These are phyloP conservation scores for Myriosclerotinia scirpicola DNA, from an alignment of 2,329 filamentous ascomycete species.

Conservation along the genomic window DNA sequence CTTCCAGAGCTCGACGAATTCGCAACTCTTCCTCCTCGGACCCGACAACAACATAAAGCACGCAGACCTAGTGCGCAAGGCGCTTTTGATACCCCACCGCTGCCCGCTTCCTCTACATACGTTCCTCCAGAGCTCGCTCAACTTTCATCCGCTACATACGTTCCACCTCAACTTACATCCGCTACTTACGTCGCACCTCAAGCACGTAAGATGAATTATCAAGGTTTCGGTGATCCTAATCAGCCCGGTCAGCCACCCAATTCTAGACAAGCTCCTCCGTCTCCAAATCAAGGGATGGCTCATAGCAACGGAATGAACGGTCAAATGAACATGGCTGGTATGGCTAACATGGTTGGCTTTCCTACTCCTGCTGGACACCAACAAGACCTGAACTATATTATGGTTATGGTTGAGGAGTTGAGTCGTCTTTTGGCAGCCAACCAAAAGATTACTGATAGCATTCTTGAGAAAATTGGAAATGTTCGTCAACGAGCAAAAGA, in stretches of 20 bases:
- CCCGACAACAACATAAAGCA: background rate
- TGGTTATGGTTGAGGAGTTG: constrained; percentile 66
- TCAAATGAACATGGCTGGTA: constrained; percentile 46
- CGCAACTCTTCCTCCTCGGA: background rate
- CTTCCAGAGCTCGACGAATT: background rate
- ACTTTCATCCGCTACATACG: too few species aligned
- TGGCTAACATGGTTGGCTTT: constrained; percentile 40
- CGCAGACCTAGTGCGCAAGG: constrained; percentile 9
- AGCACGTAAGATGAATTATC: constrained; percentile 19
- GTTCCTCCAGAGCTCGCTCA: background rate
- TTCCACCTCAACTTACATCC: background rate
- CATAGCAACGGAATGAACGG: constrained; percentile 40
- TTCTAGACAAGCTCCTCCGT: constrained; percentile 39
- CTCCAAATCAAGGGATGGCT: constrained; percentile 36
- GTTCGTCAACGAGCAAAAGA: constrained; percentile 55
- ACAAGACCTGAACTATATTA: constrained; percentile 67
- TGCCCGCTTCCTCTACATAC: background rate
- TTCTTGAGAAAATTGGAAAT: constrained; percentile 61
- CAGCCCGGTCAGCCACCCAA: constrained; percentile 29
- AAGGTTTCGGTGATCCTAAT: constrained; percentile 30
- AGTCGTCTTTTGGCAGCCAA: constrained; percentile 45
- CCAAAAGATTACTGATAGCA: constrained; percentile 62
- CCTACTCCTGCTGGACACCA: constrained; percentile 68
- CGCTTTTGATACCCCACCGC: background rate
- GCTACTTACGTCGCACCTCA: background rate